These are phyloP conservation scores for Populus deltoides DNA, from an alignment of 345 rosid species.

Conservation along the genomic window DNA sequence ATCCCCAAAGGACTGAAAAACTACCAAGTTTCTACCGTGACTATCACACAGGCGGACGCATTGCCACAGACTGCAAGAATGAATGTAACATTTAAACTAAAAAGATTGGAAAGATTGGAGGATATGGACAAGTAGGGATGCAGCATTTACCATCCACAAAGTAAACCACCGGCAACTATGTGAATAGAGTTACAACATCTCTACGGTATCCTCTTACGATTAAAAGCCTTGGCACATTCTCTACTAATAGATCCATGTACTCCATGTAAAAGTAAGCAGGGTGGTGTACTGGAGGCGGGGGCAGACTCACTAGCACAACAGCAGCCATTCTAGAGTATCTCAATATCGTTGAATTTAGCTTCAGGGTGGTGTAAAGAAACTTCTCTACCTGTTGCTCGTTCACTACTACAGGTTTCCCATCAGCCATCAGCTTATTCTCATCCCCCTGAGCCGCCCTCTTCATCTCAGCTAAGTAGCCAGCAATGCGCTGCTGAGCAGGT, in stretches of 20 bases:
- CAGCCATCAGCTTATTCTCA: slow-evolving; percentile 56
- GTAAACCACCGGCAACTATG: slow-evolving; percentile 38
- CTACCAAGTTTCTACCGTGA: not conserved
- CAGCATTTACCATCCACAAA: slow-evolving; percentile 5
- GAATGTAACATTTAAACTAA: slow-evolving; percentile 24
- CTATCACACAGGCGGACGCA: not conserved
- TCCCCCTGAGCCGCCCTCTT: slow-evolving; percentile 40
- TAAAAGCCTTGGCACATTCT: slow-evolving; percentile 88
- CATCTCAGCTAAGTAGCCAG: slow-evolving; percentile 63
- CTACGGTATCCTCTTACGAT: slow-evolving; percentile 97
- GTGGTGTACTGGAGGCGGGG: slow-evolving; percentile 69
- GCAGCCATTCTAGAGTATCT: slow-evolving; percentile 87
- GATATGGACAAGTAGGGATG: slow-evolving; percentile 26
- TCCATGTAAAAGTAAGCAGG: slow-evolving; percentile 98
- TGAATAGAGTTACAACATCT: slow-evolving; percentile 95
- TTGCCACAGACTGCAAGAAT: slow-evolving; percentile 29
- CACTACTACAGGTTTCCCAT: slow-evolving; percentile 76
- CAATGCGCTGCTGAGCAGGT: slow-evolving; percentile 70
- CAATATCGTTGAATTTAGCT: slow-evolving; percentile 77
- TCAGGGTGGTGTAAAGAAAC: slow-evolving; percentile 75
- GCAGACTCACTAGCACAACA: slow-evolving; percentile 85
- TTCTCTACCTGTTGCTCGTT: slow-evolving; percentile 80
- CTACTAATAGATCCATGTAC: slow-evolving; percentile 95
- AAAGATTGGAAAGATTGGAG: not conserved
- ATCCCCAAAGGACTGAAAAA: slow-evolving; percentile 13